Evolutionary conservation across 2,329 filamentous ascomycete genomes (phyloP), one percentile per base, ranked within the genome.

Genomic region (Diaporthe amygdali): DNA sequence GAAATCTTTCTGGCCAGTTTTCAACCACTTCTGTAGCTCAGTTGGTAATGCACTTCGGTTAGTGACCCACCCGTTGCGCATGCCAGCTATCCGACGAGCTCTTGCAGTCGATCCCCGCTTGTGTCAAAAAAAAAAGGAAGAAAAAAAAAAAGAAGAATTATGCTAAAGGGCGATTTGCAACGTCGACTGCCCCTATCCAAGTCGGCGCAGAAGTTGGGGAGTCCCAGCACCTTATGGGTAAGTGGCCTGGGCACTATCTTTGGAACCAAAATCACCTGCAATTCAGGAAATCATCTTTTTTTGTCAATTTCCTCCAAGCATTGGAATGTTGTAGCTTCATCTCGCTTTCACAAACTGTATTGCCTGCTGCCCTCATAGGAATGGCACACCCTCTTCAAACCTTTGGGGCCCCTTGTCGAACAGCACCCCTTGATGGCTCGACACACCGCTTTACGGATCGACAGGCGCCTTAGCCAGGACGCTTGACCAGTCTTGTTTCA

Each of bases 401-500:
- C n/a, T n/a, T n/a, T n/a, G n/a, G 2, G 5, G 44, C 44, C 22
- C 4, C 3, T 5, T 14, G 25, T 25, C 47, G 25, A 10, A 2
- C 3, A 22, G 20, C 30, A 54, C 9, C 12, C 2, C 2, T 46
- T 63, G 10, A n/a, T 17, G 15, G 25, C 25, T 7, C 10, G 14
- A 9, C 17, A 7, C 3, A 20, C 15, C 6, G 1, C 10, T 37
- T 17, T 39, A 10, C 2, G 15, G 52, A 3, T 47, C 25, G 2
- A 52, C 30, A 7, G 6, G 32, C 9, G 47, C 9, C 22, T 54
- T 59, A 1, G 15, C 41, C 10, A 56, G n/a, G 25, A 59, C 52
- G 8, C 32, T 39, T 2, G 41, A 68, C 82, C 82, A 84, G 61
- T 84, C 82, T 47, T 82, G 77, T 63, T 75, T 78, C 49, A 75